phyloP scores from a whole-genome alignment of 1,284 basidiomycete species.

The Meripilus lineatus region DNA sequence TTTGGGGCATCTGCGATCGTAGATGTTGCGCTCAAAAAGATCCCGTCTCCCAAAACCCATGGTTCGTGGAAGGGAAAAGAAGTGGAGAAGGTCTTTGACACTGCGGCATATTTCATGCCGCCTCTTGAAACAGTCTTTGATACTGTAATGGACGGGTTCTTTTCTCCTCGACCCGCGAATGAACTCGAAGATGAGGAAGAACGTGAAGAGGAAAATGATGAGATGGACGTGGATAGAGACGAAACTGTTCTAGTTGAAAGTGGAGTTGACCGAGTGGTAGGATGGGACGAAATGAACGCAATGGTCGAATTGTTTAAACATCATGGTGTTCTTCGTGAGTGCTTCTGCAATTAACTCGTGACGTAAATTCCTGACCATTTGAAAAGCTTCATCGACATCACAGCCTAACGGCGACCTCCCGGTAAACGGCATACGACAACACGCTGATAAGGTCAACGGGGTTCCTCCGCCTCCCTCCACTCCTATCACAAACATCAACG shows the following conservation, averaged over 20 bases:
- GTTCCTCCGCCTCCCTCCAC: constrained; percentile 13
- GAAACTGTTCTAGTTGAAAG: constrained; percentile 20
- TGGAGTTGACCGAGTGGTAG: constrained; percentile 33
- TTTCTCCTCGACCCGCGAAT: constrained; percentile 33
- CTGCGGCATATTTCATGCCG: constrained; percentile 78
- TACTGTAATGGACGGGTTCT: constrained; percentile 62
- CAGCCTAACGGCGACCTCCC: constrained; percentile 5
- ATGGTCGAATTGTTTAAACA: constrained; percentile 48
- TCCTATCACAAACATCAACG: constrained; percentile 7
- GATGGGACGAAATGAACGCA: constrained; percentile 40
- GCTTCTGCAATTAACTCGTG: constrained; percentile 2
- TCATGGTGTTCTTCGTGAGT: constrained; percentile 40
- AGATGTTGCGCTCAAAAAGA: constrained; percentile 18
- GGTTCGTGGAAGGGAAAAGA: constrained; percentile 38
- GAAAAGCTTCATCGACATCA: constrained; percentile 6
- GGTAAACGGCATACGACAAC: constrained; percentile 20
- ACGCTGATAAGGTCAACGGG: constrained; percentile 18
- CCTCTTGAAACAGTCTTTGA: constrained; percentile 75
- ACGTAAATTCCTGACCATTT: constrained; percentile 1
- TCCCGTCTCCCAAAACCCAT: constrained; percentile 17
- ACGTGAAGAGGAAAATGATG: constrained; percentile 30
- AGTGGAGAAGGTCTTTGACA: constrained; percentile 56
- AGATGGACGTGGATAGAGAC: constrained; percentile 38
- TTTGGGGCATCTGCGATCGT: constrained; percentile 69
- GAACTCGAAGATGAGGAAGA: constrained; percentile 16